Percentiles rank a stretch among this genome's conserved stretches.
phyloP scores from a whole-genome alignment of 768 basidiomycete genomes.

The Boletus insuetus region DNA sequence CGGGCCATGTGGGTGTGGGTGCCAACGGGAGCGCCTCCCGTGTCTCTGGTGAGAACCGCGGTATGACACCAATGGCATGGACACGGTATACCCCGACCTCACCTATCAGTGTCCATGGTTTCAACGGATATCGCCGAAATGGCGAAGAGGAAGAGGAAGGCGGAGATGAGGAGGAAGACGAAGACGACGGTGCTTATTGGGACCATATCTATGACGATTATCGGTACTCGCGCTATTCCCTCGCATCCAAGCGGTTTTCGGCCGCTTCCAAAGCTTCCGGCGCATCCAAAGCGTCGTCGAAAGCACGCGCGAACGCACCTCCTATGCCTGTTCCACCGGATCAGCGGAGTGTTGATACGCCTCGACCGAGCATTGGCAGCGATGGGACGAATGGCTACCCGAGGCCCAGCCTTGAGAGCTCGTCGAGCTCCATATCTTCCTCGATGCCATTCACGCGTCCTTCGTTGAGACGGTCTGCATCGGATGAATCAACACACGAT shows the following conservation, averaged over 20 bases:
- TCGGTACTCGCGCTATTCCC: conserved; percentile 63
- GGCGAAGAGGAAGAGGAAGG: conserved; percentile 1
- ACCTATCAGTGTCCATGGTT: conserved; percentile 9
- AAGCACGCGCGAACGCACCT: conserved; percentile 20
- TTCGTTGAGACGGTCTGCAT: conserved; percentile 19
- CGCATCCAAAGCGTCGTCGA: conserved; percentile 27
- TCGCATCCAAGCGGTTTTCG: conserved; percentile 34
- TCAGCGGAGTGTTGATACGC: conserved; percentile 12
- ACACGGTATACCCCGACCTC: conserved; percentile 29
- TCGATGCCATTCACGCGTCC: conserved; percentile 19
- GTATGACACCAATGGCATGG: conserved; percentile 24
- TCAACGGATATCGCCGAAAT: not conserved
- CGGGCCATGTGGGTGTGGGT: conserved; percentile 2
- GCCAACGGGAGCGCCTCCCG: conserved; percentile 1
- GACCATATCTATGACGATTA: conserved; percentile 85
- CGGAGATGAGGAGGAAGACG: conserved; percentile 21
- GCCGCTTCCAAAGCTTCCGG: conserved; percentile 20
- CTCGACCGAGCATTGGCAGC: conserved; percentile 22
- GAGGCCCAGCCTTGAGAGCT: conserved; percentile 28
- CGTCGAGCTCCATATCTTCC: conserved; percentile 15
- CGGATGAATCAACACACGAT: conserved; percentile 23
- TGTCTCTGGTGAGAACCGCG: not conserved
- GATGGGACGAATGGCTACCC: conserved; percentile 16
- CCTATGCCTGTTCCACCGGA: conserved; percentile 28
- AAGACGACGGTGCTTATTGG: conserved; percentile 47